Base-by-base conservation (phyloP, 2,329 filamentous ascomycete species). In the Fusarium bactridioides region DNA sequence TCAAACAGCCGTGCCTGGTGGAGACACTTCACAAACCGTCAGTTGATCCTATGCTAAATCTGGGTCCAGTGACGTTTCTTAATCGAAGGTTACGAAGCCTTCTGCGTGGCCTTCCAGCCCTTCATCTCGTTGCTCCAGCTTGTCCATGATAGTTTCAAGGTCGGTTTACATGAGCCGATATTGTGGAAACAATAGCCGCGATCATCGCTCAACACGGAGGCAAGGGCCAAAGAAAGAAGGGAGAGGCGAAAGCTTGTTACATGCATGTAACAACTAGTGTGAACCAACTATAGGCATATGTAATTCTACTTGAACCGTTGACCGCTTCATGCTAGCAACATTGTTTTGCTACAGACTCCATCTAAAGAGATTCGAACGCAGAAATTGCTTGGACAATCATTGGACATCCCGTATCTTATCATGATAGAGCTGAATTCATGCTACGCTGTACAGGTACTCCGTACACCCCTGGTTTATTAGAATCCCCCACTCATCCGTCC, bases 31-130 rank as follows among this genome's bases (percentile, higher is more conserved):
- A 65, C 54, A 53, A 64, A 70, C 66, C 64, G 53, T 57, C 58
- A 68, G 72, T 61, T 74, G 61, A 76, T 70, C 63, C 61, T 61
- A 62, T 35, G 58, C 21, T 50, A 61, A 70, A 67, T 70, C 59
- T 76, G 71, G 73, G 72, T 62, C 72, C 50, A 33, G 43, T 68
- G 67, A 76, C 72, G 67, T 69, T 64, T 58, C 50, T 72, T 61
- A 53, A 60, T 51, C 33, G 41, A 61, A 65, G 74, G 74, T 75
- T 72, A 76, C 74, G 74, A 75, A 67, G 70, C 65, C 62, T 58
- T 70, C 64, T 70, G 62, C 70, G 63, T 50, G 62, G 45, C 61
- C 72, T 33, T 33, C 21, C 21, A 33, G 47, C 29, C 47, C 27
- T 65, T 59, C 67, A 74, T 63, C 55, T 74, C 54, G 68, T 51